Percentiles rank a stretch among this genome's conserved stretches.
Conservation (phyloP, 345 rosid species). For the Moricandia moricandioides region DNA sequence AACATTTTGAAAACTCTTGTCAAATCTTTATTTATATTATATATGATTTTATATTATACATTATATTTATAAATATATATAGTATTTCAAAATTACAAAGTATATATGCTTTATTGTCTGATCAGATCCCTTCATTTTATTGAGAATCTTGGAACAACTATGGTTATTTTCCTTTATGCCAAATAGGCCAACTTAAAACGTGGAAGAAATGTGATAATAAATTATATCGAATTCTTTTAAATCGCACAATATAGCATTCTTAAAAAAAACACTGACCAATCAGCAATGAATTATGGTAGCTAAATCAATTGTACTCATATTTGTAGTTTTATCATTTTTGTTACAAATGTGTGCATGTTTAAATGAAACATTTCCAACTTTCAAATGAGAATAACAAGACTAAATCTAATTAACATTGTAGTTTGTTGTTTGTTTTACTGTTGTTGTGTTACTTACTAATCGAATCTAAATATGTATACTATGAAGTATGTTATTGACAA, state of each 20-base stretch:
- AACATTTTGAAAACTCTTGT: slow-evolving; percentile 28
- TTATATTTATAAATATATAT: not conserved
- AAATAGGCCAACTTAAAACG: not conserved
- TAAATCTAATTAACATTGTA: not conserved
- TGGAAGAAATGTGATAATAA: not conserved
- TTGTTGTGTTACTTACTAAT: not conserved
- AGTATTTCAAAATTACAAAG: slow-evolving; percentile 2
- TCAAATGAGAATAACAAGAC: not conserved
- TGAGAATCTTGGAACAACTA: slow-evolving; percentile 21
- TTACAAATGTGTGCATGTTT: not conserved
- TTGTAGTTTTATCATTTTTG: not conserved
- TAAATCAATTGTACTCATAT: not conserved
- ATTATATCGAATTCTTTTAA: not conserved
- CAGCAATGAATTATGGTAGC: not conserved
- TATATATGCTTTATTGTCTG: slow-evolving; percentile 29
- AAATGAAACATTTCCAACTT: not conserved
- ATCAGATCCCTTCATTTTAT: slow-evolving; percentile 25
- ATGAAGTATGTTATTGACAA: too few species aligned
- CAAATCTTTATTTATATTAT: slow-evolving; percentile 11
- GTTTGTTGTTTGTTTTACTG: too few species aligned
- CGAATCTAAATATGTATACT: too few species aligned
- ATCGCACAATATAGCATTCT: not conserved
- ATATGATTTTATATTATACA: not conserved
- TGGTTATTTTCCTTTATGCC: slow-evolving; percentile 12
- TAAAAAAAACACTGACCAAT: too few species aligned